Evolutionary conservation across 140 eudicot species (phyloP), one percentile per base, ranked within the genome.

Genomic region (Senecio squalidus): DNA sequence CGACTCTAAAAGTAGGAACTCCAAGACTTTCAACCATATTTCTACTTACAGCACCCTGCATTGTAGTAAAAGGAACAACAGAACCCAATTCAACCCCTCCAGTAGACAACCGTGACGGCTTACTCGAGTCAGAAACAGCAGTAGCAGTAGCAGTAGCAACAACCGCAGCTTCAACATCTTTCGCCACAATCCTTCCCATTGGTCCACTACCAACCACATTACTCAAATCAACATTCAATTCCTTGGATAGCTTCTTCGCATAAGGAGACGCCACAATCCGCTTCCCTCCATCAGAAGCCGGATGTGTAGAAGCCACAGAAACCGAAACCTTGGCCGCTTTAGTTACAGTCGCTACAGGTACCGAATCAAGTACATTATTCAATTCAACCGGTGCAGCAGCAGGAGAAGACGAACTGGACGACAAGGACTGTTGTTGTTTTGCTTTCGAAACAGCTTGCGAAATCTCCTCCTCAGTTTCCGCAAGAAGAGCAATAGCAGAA

Each of bases 241-340:
- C 96, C 80, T 84, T 93, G 0, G 96, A 95, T 60, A 88, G 72
- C 73, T 92, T 92, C 81, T 92, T 92, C n/a, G 99, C 99, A 46
- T 93, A 93, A 1, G 99, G 99, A 15, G 99, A 87, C 0, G 99
- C 99, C 71, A 93, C 95, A 11, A 93, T 73, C 62, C 99, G 82
- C 82, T 80, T 93, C 62, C 99, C 99, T 34, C 99, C 95, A 11
- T 82, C 89, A 4, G 95, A 78, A 44, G 96, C 99, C 22, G 95
- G 93, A 71, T 87, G 95, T 17, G 62, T 64, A 17, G 95, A 67
- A n/a, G n/a, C n/a, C n/a, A n/a, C n/a, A n/a, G n/a, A n/a, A n/a
- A n/a, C n/a, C n/a, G n/a, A n/a, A n/a, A n/a, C n/a, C n/a, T n/a
- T n/a, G 15, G 77, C 76, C 34, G 49, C 86, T 43, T 40, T 40